A percentile compares a stretch with the other conserved stretches of the same genome.
phyloP scores from a whole-genome alignment of 768 basidiomycete species.

The Boletus vinaceobasis region DNA sequence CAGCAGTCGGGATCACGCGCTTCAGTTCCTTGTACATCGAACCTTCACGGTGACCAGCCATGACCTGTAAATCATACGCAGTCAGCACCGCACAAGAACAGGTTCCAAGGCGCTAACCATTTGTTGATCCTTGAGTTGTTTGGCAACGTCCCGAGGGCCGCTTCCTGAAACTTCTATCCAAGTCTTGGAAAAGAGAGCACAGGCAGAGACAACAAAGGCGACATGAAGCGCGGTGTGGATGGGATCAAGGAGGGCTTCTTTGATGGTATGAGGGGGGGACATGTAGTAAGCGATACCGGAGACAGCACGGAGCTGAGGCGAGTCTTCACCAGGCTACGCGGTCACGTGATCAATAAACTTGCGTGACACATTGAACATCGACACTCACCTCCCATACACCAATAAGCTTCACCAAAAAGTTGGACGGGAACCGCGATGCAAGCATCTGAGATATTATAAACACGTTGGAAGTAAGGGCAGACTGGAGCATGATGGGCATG shows the following conservation, averaged over 20 bases:
- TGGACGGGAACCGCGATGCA: conserved; percentile 83
- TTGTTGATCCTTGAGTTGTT: conserved; percentile 97
- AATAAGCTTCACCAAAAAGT: conserved; percentile 84
- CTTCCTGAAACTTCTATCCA: conserved; percentile 99
- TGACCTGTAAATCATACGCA: conserved; percentile 43
- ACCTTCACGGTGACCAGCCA: conserved; percentile 91
- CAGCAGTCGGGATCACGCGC: conserved; percentile 95
- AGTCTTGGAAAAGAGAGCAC: conserved; percentile 97
- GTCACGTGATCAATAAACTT: background rate
- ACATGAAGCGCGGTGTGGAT: conserved; percentile 92
- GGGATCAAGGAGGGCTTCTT: conserved; percentile 84
- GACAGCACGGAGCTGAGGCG: conserved; percentile 84
- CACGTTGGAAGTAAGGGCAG: conserved; percentile 87
- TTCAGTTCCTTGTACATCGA: conserved; percentile 99
- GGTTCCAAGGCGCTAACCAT: conserved; percentile 53
- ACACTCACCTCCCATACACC: conserved; percentile 94
- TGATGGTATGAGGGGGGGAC: conserved; percentile 93
- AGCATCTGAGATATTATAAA: conserved; percentile 98
- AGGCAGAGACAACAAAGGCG: conserved; percentile 87
- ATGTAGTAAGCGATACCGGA: conserved; percentile 98
- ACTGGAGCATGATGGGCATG: conserved; percentile 99
- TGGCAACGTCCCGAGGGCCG: conserved; percentile 93
- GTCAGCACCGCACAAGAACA: conserved; percentile 2
- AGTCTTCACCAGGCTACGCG: conserved; percentile 87
- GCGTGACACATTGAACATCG: background rate